Percentiles rank a stretch among this genome's conserved stretches.
These are phyloP conservation scores for Lunularia cruciata DNA, from an alignment of 225 moss, liverwort and hornwort species.

Conservation along the genomic window DNA sequence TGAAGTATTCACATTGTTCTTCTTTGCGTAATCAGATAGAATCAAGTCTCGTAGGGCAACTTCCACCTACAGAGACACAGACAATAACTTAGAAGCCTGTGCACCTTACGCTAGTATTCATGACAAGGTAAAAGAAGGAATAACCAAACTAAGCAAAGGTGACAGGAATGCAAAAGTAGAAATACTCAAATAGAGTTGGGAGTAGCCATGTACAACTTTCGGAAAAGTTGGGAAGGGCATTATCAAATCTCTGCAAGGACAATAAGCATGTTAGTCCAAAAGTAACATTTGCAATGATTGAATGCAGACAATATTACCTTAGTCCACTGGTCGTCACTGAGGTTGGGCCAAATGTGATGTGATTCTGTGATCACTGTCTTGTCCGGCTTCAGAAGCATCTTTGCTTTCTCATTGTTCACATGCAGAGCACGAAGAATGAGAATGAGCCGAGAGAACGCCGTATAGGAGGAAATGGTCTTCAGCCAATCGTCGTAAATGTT, in stretches of 20 bases:
- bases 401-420: constrained; percentile 99
- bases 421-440: constrained; percentile 96
- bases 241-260: too few species aligned
- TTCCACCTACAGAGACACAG: constrained; percentile 56
- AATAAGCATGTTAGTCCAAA: too few species aligned
- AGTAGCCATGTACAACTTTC: too few species aligned
- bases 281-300: too few species aligned
- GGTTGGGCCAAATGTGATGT: constrained; percentile 98
- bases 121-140: too few species aligned
- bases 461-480: constrained; percentile 97
- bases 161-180: too few species aligned
- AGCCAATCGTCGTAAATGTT: constrained; percentile 99
- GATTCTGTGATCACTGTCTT: constrained; percentile 97
- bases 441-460: constrained; percentile 94
- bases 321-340: constrained; percentile 99
- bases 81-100: background rate
- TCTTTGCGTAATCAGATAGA: constrained; percentile 98
- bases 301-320: constrained; percentile 42
- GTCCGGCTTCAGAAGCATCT: constrained; percentile 98
- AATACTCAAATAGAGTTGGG: too few species aligned
- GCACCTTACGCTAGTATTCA: too few species aligned
- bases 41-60: constrained; percentile 98
- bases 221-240: too few species aligned
- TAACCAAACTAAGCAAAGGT: too few species aligned
- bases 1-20: constrained; percentile 98